Base-by-base conservation (phyloP, 176 grass and related monocot genomes). In the Oryza brachyantha region DNA sequence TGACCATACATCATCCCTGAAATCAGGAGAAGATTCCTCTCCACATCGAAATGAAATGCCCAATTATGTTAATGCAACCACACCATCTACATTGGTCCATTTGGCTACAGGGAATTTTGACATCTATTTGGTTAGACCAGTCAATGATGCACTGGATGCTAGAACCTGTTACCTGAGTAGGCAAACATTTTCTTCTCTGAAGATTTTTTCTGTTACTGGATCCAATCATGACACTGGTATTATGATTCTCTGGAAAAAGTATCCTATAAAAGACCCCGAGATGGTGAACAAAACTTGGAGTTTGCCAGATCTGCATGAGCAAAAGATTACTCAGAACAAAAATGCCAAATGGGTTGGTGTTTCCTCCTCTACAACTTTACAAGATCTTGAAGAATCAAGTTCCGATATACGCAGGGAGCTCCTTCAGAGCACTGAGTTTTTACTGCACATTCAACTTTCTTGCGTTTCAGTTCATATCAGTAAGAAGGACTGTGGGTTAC, bases 391-490 rank as follows among this genome's bases (percentile, higher is more conserved):
- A 43, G 96, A 93, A 57, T 93, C 55, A 66, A 81, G 80, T 79
- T 75, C 67, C 13, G 79, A 46, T 81, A 83, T 91, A 64, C 79
- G 84, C 68, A 78, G 76, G 55, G 96, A 99, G 39, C 78, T 99
- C 68, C 84, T 99, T 82, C 73, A 85, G 68, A 99, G 90, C 75
- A 84, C 92, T 60, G 86, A 90, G 67, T 86, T 90, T 59, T 81
- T 99, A 68, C 81, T 99, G 74, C 90, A 99, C 78, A 72, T 93
- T 77, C 79, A 91, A 78, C 84, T 95, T 82, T 68, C 57, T 80
- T 63, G 45, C 86, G 83, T 91, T 64, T 93, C 61, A 31, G 62
- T 93, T 38, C 35, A 85, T 87, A 80, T 99, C 63, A 85, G 43
- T 74, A 93, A 93, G 79, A 90, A 89, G 50, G 85, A 99, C 81